Evolutionary conservation across 495 filamentous ascomycete species (phyloP).

Genomic region (Lasiosphaeris hirsuta): DNA sequence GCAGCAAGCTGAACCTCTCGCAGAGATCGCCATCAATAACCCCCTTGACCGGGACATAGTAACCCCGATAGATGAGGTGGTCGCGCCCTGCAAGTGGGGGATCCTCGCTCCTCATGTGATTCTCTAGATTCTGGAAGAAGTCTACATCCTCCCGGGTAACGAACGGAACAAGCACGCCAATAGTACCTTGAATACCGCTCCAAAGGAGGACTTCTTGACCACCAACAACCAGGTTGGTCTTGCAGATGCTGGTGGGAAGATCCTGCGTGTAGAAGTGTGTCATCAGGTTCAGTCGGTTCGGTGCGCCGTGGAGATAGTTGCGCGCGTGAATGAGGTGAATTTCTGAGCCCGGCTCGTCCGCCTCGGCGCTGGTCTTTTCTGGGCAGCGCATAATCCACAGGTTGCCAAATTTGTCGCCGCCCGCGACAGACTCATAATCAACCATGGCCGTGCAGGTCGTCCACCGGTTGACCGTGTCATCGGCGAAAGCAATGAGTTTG

Average conservation of each 20-base stretch:
- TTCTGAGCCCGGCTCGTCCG: constrained; percentile 88
- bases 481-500: constrained; percentile 83
- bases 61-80: constrained; percentile 90
- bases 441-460: constrained; percentile 87
- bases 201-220: constrained; percentile 89
- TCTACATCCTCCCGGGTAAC: constrained; percentile 87
- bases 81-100: constrained; percentile 86
- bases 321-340: constrained; percentile 85
- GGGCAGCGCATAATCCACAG: constrained; percentile 89
- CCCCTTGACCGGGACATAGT: constrained; percentile 96
- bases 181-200: constrained; percentile 89
- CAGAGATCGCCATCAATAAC: constrained; percentile 98
- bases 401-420: constrained; percentile 97
- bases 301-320: constrained; percentile 82
- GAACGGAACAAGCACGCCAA: constrained; percentile 91
- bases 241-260: constrained; percentile 84
- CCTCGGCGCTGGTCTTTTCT: constrained; percentile 77
- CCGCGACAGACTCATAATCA: constrained; percentile 93
- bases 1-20: constrained; percentile 79
- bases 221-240: constrained; percentile 84
- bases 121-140: constrained; percentile 93
- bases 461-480: constrained; percentile 86
- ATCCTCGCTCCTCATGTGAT: constrained; percentile 78
- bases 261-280: constrained; percentile 88
- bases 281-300: constrained; percentile 79